Evolutionary conservation across 768 basidiomycete species (phyloP).

Genomic region (Glaciozyma martinii): DNA sequence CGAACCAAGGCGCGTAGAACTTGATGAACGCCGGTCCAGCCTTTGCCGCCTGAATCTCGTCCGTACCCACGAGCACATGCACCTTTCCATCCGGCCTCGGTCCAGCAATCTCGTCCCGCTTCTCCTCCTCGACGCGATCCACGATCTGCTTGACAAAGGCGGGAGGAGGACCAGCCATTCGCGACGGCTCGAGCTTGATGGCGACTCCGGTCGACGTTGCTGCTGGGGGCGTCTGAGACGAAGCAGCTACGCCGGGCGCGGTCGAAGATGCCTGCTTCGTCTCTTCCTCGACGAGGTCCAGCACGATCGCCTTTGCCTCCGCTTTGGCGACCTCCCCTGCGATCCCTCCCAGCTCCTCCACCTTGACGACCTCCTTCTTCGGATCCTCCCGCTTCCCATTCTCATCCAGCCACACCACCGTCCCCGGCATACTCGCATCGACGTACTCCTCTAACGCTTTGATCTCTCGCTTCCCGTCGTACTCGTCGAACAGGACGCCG

Average conservation of each 20-base stretch:
- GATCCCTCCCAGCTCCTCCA: background rate
- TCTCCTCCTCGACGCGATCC: background rate
- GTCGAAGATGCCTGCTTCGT: background rate
- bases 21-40: slow-evolving; percentile 55
- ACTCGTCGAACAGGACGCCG: slow-evolving; percentile 22
- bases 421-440: slow-evolving; percentile 18
- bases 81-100: slow-evolving; percentile 13
- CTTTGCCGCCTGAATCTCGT: slow-evolving; percentile 1
- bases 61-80: background rate
- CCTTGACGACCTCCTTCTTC: background rate
- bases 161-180: background rate
- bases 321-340: background rate
- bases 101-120: background rate
- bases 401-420: background rate
- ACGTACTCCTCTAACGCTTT: slow-evolving; percentile 26
- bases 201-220: background rate
- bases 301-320: background rate
- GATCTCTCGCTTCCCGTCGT: slow-evolving; percentile 7
- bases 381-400: background rate
- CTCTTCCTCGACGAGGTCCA: background rate
- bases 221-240: background rate
- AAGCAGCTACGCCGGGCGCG: background rate
- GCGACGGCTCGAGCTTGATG: background rate
- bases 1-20: slow-evolving; percentile 83
- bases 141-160: slow-evolving; percentile 3